Conservation (phyloP, 306 rosid genomes). For the Psophocarpus tetragonolobus region DNA sequence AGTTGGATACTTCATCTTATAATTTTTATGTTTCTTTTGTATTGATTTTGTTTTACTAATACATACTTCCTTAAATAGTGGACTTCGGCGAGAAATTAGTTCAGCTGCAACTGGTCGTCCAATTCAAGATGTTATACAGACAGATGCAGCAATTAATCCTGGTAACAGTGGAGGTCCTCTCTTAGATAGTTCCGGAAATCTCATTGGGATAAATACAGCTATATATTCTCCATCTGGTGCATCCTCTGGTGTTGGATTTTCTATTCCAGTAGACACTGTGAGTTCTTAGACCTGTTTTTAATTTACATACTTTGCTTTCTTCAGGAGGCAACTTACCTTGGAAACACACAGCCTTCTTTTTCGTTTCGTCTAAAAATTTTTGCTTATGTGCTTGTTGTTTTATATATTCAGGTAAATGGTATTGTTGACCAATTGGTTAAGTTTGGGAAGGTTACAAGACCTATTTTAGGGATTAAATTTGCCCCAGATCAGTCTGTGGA, state of each 20-base stretch:
- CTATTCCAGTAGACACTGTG: slow-evolving; percentile 97
- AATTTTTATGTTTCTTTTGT: neutral
- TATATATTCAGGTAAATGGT: slow-evolving; percentile 68
- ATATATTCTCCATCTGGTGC: slow-evolving; percentile 98
- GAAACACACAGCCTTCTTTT: neutral
- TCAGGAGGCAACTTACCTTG: neutral
- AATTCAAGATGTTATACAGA: slow-evolving; percentile 98
- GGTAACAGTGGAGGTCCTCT: slow-evolving; percentile 99
- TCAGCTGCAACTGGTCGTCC: slow-evolving; percentile 99
- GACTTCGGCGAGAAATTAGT: slow-evolving; percentile 97
- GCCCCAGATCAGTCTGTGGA: slow-evolving; percentile 99
- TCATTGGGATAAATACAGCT: slow-evolving; percentile 95
- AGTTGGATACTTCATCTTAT: slow-evolving; percentile 8
- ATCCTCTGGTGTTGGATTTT: slow-evolving; percentile 97
- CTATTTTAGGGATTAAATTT: slow-evolving; percentile 94
- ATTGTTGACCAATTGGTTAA: slow-evolving; percentile 95
- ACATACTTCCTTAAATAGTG: slow-evolving; percentile 53
- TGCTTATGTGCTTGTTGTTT: slow-evolving; percentile 14
- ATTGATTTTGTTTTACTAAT: slow-evolving; percentile 24
- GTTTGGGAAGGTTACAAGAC: slow-evolving; percentile 98
- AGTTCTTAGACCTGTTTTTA: slow-evolving; percentile 39
- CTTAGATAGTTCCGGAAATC: slow-evolving; percentile 92
- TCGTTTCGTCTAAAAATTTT: neutral
- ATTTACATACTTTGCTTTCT: neutral
- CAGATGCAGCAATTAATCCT: slow-evolving; percentile 99